These are phyloP conservation scores for Pythium sp. DNA, from an alignment of 352 stramenopile species.

Conservation along the genomic window DNA sequence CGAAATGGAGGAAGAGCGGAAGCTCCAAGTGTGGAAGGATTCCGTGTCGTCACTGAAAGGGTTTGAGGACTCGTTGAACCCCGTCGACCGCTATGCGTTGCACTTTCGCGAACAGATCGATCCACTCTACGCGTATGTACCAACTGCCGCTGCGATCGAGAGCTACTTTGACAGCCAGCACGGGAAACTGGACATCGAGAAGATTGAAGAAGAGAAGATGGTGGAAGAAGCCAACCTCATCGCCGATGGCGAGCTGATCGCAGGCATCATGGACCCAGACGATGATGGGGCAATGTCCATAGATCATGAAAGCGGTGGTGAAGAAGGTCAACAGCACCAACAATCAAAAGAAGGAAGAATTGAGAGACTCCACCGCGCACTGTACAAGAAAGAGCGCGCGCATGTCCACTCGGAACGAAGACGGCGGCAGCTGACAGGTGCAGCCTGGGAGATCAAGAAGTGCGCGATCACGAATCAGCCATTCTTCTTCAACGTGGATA, in stretches of 20 bases:
- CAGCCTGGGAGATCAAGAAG: conserved; percentile 55
- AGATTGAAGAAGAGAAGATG: conserved; percentile 61
- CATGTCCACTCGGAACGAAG: conserved; percentile 56
- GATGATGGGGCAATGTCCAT: conserved; percentile 1
- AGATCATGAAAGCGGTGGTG: conserved; percentile 10
- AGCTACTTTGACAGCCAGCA: conserved; percentile 29
- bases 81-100: conserved; percentile 93
- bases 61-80: conserved; percentile 91
- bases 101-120: conserved; percentile 92
- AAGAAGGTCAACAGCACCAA: not conserved
- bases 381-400: conserved; percentile 64
- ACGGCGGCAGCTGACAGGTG: conserved; percentile 53
- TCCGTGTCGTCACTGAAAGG: conserved; percentile 71
- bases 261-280: conserved; percentile 34
- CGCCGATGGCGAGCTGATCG: conserved; percentile 67
- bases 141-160: conserved; percentile 69
- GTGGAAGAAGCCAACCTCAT: conserved; percentile 59
- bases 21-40: conserved; percentile 87
- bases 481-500: conserved; percentile 95
- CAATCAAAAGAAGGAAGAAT: not conserved
- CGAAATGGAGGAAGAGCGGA: conserved; percentile 91
- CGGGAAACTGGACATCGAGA: conserved; percentile 52
- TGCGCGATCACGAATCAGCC: conserved; percentile 64
- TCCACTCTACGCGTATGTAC: conserved; percentile 75
- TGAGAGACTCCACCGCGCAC: conserved; percentile 28